These are phyloP conservation scores for Dactylellina leptospora DNA, from an alignment of 2,329 filamentous ascomycete species.

Conservation along the genomic window DNA sequence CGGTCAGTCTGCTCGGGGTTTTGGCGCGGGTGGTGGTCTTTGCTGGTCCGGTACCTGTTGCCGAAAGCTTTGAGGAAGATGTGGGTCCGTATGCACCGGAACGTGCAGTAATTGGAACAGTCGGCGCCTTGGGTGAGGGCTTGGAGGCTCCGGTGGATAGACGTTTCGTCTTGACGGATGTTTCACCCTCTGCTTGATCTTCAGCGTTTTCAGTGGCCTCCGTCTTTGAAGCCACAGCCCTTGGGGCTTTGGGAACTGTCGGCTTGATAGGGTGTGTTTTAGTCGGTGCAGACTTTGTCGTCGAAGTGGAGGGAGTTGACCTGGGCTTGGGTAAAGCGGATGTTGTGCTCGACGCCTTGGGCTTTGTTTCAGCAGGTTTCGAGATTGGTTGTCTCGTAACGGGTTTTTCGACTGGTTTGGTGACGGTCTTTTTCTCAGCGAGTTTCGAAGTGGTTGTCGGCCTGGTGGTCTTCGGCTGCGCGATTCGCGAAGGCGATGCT, in stretches of 20 bases:
- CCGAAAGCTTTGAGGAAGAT: constrained; percentile 27
- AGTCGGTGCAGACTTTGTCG: constrained; percentile 11
- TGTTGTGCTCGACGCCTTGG: constrained; percentile 12
- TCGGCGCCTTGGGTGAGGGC: constrained; percentile 16
- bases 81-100: constrained; percentile 24
- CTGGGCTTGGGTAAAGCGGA: constrained; percentile 12
- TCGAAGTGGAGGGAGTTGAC: constrained; percentile 11
- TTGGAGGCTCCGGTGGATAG: constrained; percentile 9
- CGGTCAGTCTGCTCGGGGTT: constrained; percentile 37
- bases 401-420: constrained; percentile 19
- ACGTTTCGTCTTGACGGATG: constrained; percentile 14
- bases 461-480: background rate
- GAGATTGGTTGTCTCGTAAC: constrained; percentile 1
- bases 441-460: constrained; percentile 1
- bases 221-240: background rate
- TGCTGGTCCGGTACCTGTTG: background rate
- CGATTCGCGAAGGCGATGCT: constrained; percentile 5
- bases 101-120: constrained; percentile 31
- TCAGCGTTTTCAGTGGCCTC: background rate
- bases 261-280: constrained; percentile 27
- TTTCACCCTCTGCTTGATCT: constrained; percentile 14
- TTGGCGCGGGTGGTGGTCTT: constrained; percentile 31
- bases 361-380: constrained; percentile 29
- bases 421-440: background rate
- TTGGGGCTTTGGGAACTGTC: background rate